phyloP scores from a whole-genome alignment of 352 stramenopile species.

The Phytophthora macrochlamydospora region DNA sequence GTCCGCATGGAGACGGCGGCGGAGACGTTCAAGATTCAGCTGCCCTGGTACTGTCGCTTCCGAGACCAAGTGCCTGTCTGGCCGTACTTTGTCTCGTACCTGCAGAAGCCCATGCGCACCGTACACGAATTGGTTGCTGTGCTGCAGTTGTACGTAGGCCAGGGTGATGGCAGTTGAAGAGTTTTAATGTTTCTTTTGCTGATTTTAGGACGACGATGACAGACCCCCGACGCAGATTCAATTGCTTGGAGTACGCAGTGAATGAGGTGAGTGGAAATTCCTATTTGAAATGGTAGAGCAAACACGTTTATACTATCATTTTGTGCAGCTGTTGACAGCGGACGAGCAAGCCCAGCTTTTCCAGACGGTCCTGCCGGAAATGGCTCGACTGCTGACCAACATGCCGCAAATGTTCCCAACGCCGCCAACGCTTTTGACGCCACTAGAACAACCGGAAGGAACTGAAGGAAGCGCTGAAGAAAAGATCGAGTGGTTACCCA shows the following conservation, averaged over 20 bases:
- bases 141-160: slow-evolving; percentile 47
- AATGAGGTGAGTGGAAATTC: slow-evolving; percentile 28
- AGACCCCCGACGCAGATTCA: slow-evolving; percentile 31
- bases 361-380: slow-evolving; percentile 45
- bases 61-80: slow-evolving; percentile 59
- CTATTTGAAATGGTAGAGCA: not conserved
- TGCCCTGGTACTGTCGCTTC: slow-evolving; percentile 44
- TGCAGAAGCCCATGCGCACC: slow-evolving; percentile 49
- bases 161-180: not conserved
- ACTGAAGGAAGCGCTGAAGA: not conserved
- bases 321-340: slow-evolving; percentile 41
- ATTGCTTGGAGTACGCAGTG: slow-evolving; percentile 46
- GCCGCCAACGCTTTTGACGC: slow-evolving; percentile 43
- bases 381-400: slow-evolving; percentile 50
- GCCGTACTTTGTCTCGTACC: slow-evolving; percentile 63
- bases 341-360: slow-evolving; percentile 49
- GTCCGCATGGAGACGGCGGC: slow-evolving; percentile 16
- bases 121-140: slow-evolving; percentile 36
- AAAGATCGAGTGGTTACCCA: slow-evolving; percentile 25
- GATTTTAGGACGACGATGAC: slow-evolving; percentile 35
- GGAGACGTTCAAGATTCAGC: slow-evolving; percentile 17
- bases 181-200: slow-evolving; percentile 12
- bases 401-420: slow-evolving; percentile 56
- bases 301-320: not conserved
- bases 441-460: slow-evolving; percentile 15